These are phyloP conservation scores for Quercus rubra DNA, from an alignment of 306 rosid species.

Conservation along the genomic window DNA sequence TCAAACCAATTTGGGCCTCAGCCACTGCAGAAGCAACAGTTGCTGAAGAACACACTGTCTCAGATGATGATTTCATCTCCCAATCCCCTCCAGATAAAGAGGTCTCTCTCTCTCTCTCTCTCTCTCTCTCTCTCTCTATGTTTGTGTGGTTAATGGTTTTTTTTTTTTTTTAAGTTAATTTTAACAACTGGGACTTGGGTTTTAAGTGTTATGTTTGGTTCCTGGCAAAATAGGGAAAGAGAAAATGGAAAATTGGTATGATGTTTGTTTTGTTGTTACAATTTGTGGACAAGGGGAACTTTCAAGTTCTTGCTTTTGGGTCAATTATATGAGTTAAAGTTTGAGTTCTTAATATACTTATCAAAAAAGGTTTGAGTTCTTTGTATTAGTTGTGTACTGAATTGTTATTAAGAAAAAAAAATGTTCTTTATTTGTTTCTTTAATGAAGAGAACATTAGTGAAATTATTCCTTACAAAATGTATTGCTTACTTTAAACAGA, in stretches of 20 bases:
- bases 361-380: no score
- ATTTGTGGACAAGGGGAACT: background rate
- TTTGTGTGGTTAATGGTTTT: background rate
- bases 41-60: conserved; percentile 27
- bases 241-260: background rate
- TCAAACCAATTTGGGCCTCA: conserved; percentile 22
- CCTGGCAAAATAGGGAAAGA: background rate
- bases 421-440: background rate
- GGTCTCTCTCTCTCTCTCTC: conserved; percentile 19
- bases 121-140: background rate
- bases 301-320: background rate
- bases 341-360: background rate
- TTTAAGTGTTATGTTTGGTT: background rate
- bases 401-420: background rate
- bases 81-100: conserved; percentile 25
- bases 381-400: background rate
- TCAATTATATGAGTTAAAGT: background rate
- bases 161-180: no score
- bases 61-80: conserved; percentile 7
- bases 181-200: no score
- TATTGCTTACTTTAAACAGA: no score
- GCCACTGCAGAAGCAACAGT: conserved; percentile 37
- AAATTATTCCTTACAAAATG: background rate
- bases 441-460: background rate
- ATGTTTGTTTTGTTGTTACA: background rate